Percentiles rank a stretch among this genome's conserved stretches.
Conservation (phyloP, 176 grass and related monocot genomes). For the Cenchrus purpureus region DNA sequence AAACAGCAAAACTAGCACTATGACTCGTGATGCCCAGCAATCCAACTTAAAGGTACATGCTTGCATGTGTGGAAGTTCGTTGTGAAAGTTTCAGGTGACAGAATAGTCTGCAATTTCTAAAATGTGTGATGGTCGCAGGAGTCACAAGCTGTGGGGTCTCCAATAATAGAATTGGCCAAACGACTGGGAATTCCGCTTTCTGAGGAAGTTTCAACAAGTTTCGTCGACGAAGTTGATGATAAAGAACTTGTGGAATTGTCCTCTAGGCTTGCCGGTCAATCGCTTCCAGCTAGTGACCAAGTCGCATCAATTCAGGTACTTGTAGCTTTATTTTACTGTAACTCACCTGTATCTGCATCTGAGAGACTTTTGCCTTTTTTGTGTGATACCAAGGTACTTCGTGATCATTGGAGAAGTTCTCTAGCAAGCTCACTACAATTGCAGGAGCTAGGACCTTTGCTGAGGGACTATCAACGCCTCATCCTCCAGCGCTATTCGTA, state of each 20-base stretch:
- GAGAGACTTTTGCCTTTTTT: conserved; percentile 23
- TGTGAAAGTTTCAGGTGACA: neutral
- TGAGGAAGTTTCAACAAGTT: conserved; percentile 58
- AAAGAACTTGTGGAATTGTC: conserved; percentile 81
- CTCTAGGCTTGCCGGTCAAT: conserved; percentile 67
- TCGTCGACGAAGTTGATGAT: conserved; percentile 77
- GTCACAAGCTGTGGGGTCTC: conserved; percentile 34
- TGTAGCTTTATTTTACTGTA: conserved; percentile 12
- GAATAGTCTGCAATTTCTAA: conserved; percentile 22
- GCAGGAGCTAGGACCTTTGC: conserved; percentile 77
- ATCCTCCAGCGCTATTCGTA: conserved; percentile 59
- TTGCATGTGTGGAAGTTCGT: conserved; percentile 1
- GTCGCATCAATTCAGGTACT: conserved; percentile 71
- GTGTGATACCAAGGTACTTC: conserved; percentile 63
- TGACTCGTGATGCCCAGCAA: conserved; percentile 48
- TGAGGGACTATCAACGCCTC: conserved; percentile 85
- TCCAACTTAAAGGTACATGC: conserved; percentile 58
- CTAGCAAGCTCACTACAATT: conserved; percentile 64
- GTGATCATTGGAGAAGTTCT: conserved; percentile 77
- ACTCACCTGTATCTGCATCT: conserved; percentile 19
- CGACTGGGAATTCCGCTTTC: conserved; percentile 77
- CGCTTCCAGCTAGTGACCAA: conserved; percentile 63
- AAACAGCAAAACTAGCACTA: conserved; percentile 47
- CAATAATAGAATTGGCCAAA: conserved; percentile 67
- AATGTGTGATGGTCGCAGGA: conserved; percentile 34